Conservation (phyloP, 306 rosid species). For the Neltuma alba region DNA sequence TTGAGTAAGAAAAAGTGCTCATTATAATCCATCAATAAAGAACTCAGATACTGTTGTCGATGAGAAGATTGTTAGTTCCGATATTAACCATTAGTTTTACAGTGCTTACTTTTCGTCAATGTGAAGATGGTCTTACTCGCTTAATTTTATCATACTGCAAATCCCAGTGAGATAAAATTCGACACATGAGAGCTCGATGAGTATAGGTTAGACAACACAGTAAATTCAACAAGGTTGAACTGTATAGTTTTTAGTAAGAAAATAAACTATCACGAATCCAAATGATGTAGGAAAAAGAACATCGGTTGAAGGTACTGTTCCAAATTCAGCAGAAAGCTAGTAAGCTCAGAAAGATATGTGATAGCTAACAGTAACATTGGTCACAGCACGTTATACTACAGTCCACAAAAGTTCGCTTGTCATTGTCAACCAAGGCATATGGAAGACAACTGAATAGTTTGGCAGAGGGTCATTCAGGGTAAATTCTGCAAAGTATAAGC, state of each 20-base stretch:
- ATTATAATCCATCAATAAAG: neutral
- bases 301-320: neutral
- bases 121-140: neutral
- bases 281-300: neutral
- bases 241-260: neutral
- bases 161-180: neutral
- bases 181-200: neutral
- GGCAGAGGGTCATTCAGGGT: constrained; percentile 9
- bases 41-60: neutral
- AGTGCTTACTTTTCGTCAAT: neutral
- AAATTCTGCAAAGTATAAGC: neutral
- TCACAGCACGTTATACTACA: neutral
- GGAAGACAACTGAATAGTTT: neutral
- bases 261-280: neutral
- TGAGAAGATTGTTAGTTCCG: neutral
- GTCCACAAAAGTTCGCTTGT: neutral
- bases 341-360: neutral
- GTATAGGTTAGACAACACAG: neutral
- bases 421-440: constrained; percentile 1
- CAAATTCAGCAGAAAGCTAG: constrained; percentile 23
- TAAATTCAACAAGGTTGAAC: neutral
- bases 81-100: neutral
- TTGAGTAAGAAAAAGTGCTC: neutral
- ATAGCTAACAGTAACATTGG: neutral
- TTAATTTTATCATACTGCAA: constrained; percentile 8